Conservation (phyloP, 306 rosid genomes). For the Astragalus membranaceus region DNA sequence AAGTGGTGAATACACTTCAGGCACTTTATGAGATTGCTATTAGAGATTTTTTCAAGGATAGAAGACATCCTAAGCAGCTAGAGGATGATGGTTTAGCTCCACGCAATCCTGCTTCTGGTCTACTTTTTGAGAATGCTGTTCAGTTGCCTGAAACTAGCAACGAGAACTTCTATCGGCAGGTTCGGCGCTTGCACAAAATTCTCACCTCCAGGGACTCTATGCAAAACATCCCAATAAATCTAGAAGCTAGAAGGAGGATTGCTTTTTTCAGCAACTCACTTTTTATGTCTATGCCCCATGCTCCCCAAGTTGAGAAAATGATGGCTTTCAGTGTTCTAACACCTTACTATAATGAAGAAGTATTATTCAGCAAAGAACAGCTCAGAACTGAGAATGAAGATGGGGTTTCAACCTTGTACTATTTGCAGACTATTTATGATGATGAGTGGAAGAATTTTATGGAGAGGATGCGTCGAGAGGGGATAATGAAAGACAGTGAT, state of each 20-base stretch:
- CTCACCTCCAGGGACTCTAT: conserved; percentile 86
- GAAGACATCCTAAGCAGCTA: conserved; percentile 56
- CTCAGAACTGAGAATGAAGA: conserved; percentile 90
- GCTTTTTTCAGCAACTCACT: conserved; percentile 93
- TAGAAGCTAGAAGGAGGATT: conserved; percentile 94
- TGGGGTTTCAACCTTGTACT: conserved; percentile 75
- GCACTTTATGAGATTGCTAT: conserved; percentile 83
- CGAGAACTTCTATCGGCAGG: conserved; percentile 75
- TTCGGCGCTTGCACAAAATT: conserved; percentile 80
- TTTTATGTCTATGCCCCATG: conserved; percentile 94
- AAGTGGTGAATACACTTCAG: conserved; percentile 76
- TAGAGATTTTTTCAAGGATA: conserved; percentile 75
- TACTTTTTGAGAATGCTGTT: conserved; percentile 70
- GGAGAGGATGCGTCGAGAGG: conserved; percentile 92
- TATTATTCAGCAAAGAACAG: conserved; percentile 68
- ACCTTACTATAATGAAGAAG: conserved; percentile 89
- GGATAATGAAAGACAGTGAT: conserved; percentile 61
- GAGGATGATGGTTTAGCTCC: conserved; percentile 78
- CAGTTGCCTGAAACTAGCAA: conserved; percentile 54
- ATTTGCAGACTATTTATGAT: conserved; percentile 78
- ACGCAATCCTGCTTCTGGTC: conserved; percentile 49
- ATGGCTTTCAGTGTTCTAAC: conserved; percentile 93
- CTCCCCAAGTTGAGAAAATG: conserved; percentile 99
- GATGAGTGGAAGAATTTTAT: conserved; percentile 93
- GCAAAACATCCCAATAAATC: conserved; percentile 82